These are phyloP conservation scores for Phytopythium ostracodes DNA, from an alignment of 352 stramenopile species.

Conservation along the genomic window DNA sequence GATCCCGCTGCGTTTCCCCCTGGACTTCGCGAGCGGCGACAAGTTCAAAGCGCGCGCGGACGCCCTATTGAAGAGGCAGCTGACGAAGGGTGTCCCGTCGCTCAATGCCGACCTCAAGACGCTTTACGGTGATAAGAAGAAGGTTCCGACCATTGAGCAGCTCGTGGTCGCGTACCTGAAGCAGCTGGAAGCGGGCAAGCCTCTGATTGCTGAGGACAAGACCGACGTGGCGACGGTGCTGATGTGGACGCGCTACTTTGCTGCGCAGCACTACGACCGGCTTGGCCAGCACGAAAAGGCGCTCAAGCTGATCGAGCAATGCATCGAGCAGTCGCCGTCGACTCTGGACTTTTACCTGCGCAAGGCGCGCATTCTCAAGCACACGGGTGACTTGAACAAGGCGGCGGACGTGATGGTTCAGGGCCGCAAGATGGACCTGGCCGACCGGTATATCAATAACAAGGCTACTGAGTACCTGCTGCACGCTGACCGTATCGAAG, in stretches of 20 bases:
- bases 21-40: slow-evolving; percentile 83
- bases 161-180: slow-evolving; percentile 81
- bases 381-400: slow-evolving; percentile 86
- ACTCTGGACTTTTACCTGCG: slow-evolving; percentile 93
- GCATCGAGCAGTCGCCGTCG: slow-evolving; percentile 89
- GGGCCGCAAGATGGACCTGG: slow-evolving; percentile 92
- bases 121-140: slow-evolving; percentile 72
- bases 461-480: slow-evolving; percentile 97
- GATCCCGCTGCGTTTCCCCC: slow-evolving; percentile 87
- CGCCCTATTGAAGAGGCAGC: slow-evolving; percentile 51
- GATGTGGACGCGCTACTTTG: slow-evolving; percentile 93
- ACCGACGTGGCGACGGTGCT: slow-evolving; percentile 31
- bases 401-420: slow-evolving; percentile 92
- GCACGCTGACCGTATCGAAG: slow-evolving; percentile 88
- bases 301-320: slow-evolving; percentile 90
- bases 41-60: slow-evolving; percentile 72
- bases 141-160: slow-evolving; percentile 58
- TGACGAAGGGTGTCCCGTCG: slow-evolving; percentile 92
- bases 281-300: slow-evolving; percentile 83
- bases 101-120: slow-evolving; percentile 92
- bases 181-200: slow-evolving; percentile 63
- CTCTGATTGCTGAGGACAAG: slow-evolving; percentile 33
- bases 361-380: slow-evolving; percentile 93
- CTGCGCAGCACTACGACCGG: slow-evolving; percentile 91
- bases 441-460: slow-evolving; percentile 99